Evolutionary conservation across 164 flowering plant genomes (phyloP), one percentile per base, ranked within the genome.

Genomic region (Kalanchoe fedtschenkoi): DNA sequence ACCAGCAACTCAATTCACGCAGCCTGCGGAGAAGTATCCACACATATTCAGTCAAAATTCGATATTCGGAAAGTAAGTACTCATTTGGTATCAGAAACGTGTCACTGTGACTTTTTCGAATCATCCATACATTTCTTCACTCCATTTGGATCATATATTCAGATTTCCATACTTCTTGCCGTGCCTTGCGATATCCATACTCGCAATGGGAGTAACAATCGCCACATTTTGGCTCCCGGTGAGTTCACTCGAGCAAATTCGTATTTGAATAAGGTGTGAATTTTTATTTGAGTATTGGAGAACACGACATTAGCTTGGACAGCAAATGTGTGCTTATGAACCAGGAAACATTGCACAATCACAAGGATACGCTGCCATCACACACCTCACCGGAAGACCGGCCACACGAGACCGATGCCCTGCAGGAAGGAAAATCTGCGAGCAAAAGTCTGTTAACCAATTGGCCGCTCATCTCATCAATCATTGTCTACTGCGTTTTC

Each of bases 271-370:
- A 32, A 15, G 13, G 56, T 5, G 14, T 58, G 37, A 34, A 51
- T 9, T 51, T 51, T 19, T 58, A 30, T 58, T 57, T 34, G n/a
- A n/a, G n/a, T n/a, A n/a, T n/a, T n/a, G 17, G 4, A 32, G 22
- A 34, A 43, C 29, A 0, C 17, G 15, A 30, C 21, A 11, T 16
- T 29, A 43, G 15, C 21, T 19, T 33, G 28, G 14, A 13, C 14
- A 42, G 1, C 5, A 42, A 1, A 42, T 42, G 38, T 34, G 14
- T 1, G 3, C 6, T 34, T 8, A 34, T 58, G n/a, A 58, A 70
- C 67, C 71, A 91, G 97, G 97, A 91, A 74, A 78, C 96, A 22
- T 67, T 91, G 71, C 97, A 91, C 66, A 81, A n/a, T 53, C 95
- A 88, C 68, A 33, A 69, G 29, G 63, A 34, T 43, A 66, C 61